These are phyloP conservation scores for Penicillium alfredii DNA, from an alignment of 495 filamentous ascomycete genomes.

Conservation along the genomic window DNA sequence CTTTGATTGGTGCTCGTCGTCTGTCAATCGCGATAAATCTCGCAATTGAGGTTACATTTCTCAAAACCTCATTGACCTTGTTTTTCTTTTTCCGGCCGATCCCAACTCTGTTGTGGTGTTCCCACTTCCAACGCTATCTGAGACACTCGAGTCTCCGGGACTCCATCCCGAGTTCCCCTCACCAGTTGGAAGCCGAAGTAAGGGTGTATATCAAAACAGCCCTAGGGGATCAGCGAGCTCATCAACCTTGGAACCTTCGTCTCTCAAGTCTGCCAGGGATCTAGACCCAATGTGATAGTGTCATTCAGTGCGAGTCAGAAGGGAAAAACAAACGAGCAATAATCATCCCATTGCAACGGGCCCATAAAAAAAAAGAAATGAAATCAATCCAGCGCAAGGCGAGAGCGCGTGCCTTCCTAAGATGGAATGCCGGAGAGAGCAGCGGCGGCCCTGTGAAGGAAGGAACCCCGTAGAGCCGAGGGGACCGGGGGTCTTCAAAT, in stretches of 20 bases:
- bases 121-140: conserved; percentile 10
- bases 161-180: conserved; percentile 6
- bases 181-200: too few species aligned
- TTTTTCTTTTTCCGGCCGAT: conserved; percentile 8
- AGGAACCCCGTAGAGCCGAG: neutral
- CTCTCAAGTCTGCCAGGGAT: too few species aligned
- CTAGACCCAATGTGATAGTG: conserved; percentile 4
- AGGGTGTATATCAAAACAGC: too few species aligned
- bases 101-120: conserved; percentile 5
- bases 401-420: neutral
- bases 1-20: too few species aligned
- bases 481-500: neutral
- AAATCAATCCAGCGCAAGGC: neutral
- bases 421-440: neutral
- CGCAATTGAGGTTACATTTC: conserved; percentile 16
- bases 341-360: too few species aligned
- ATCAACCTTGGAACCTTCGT: too few species aligned
- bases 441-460: too few species aligned
- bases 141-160: conserved; percentile 1
- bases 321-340: neutral
- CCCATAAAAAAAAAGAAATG: neutral
- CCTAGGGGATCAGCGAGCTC: too few species aligned
- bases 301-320: conserved; percentile 1
- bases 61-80: neutral
- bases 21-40: too few species aligned